Conservation (phyloP, 192 early-diverging fungal genomes). For the Linnemannia schmuckeri region DNA sequence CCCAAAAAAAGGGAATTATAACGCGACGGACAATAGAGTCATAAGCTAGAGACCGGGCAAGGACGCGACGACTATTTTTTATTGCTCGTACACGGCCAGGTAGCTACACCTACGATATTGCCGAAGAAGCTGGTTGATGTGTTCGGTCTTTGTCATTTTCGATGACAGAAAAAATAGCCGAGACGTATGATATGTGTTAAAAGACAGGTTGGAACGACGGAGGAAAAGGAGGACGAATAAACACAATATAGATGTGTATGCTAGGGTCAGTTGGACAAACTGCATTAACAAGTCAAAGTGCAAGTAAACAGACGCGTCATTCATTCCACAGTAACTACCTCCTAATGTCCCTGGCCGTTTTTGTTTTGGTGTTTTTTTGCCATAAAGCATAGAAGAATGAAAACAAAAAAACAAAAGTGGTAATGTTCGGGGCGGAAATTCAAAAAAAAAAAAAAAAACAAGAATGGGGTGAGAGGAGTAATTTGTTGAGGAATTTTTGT, state of each 20-base stretch:
- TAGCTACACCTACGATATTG: background rate
- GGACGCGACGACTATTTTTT: background rate
- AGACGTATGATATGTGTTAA: background rate
- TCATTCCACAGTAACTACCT: background rate
- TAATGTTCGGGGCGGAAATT: no score
- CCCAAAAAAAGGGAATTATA: no score
- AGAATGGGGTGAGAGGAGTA: no score
- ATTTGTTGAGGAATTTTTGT: no score
- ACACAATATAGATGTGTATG: background rate
- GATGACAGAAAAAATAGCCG: slow-evolving; percentile 5
- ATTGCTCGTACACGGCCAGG: background rate
- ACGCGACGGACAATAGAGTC: no score
- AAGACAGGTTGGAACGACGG: no score
- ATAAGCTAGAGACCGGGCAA: no score
- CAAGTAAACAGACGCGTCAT: slow-evolving; percentile 2
- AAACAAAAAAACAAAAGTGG: no score
- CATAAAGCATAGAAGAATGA: background rate
- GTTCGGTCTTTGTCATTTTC: background rate
- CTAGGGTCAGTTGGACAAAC: background rate
- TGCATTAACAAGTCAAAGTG: background rate
- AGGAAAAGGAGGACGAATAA: no score
- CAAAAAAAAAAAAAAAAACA: no score
- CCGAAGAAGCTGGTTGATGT: background rate
- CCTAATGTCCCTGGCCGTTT: background rate
- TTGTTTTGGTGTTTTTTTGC: background rate